Evolutionary conservation across 768 basidiomycete genomes (phyloP).

Genomic region (Tulasnella sp.): DNA sequence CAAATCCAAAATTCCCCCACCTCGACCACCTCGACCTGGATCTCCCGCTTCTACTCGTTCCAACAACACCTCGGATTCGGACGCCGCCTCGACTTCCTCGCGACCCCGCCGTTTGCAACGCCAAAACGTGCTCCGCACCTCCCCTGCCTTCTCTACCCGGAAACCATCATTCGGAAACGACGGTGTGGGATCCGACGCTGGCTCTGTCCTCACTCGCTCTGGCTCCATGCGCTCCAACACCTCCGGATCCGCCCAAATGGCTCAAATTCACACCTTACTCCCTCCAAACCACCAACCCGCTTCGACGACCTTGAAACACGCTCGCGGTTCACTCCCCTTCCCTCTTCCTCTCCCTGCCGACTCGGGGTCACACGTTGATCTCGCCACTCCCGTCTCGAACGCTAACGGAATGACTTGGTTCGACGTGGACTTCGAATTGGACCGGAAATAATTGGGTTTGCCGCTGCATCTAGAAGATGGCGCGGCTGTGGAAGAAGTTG

Average conservation of each 20-base stretch:
- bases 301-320: constrained; percentile 17
- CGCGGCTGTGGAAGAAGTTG: constrained; percentile 11
- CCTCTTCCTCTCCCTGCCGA: constrained; percentile 1
- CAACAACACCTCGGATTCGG: not conserved
- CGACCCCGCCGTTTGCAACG: constrained; percentile 16
- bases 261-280: constrained; percentile 9
- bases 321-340: not conserved
- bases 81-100: constrained; percentile 2
- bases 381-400: constrained; percentile 8
- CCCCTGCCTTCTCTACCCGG: constrained; percentile 19
- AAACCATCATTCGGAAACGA: constrained; percentile 16
- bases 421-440: constrained; percentile 12
- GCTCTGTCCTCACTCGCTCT: constrained; percentile 9
- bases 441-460: constrained; percentile 10
- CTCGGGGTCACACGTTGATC: not conserved
- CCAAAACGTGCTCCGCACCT: constrained; percentile 12
- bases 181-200: not conserved
- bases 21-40: constrained; percentile 7
- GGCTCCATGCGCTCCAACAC: not conserved
- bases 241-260: not conserved
- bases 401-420: constrained; percentile 21
- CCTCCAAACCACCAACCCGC: constrained; percentile 12
- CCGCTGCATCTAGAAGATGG: not conserved
- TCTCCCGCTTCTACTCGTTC: not conserved
- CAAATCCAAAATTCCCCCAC: constrained; percentile 18